Evolutionary conservation across 2,329 filamentous ascomycete species (phyloP), one percentile per base, ranked within the genome.

Genomic region (Tympanopsis confertula): DNA sequence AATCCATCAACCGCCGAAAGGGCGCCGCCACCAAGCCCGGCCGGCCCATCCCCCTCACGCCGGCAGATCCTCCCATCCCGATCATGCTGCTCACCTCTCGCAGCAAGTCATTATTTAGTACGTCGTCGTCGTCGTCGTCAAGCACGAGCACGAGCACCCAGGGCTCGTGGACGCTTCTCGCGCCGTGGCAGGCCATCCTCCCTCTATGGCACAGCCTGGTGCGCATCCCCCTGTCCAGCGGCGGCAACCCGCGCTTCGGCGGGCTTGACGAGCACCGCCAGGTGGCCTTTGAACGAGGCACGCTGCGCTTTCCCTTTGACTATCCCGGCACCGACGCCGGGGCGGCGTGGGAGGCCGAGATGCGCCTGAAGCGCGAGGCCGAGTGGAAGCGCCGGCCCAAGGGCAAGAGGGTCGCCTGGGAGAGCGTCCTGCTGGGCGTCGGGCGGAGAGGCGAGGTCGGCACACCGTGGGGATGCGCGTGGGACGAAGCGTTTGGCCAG

Each of bases 161-260:
- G 35, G 81, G 82, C 0, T 78, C 69, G 0, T 96, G 87, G 86
- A 91, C 80, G 0, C 55, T 96, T 1, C 66, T 96, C 18, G 69
- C 91, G 3, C 91, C 91, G 0, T 95, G 89, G 86, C 87, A 85
- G 52, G 94, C 85, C 48, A 82, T 96, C 24, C 66, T 77, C 24
- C 76, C 86, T 0, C 67, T 95, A 20, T 98, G 91, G 91, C 82
- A 89, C 48, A 78, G 76, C 35, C 61, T 96, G 13, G 81, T 94
- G 60, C 86, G 86, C 51, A 86, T 80, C 42, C 85, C 86, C 0
- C 66, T 93, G 1, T 82, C 78, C 0, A 82, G 78, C 1, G 87
- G 87, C 5, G 80, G 82, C 0, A 93, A 86, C 42, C 82, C 86
- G 2, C 71, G 81, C 18, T 86, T 94, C 47, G 89, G 85, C 2